These are phyloP conservation scores for Phytophthora niederhauseri DNA, from an alignment of 352 stramenopile genomes.

Conservation along the genomic window DNA sequence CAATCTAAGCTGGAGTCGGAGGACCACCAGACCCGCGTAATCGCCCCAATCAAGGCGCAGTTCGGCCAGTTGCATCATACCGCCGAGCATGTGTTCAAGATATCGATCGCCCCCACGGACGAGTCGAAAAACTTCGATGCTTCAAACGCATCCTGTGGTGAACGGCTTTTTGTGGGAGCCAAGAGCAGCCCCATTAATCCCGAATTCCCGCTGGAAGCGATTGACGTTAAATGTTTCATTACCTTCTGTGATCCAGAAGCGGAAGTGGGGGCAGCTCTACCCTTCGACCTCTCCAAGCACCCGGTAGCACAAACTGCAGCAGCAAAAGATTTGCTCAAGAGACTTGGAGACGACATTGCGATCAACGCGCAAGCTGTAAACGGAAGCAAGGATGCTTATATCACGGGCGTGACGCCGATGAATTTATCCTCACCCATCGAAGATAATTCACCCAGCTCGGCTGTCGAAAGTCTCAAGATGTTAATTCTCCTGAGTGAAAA, in stretches of 20 bases:
- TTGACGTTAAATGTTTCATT: slow-evolving; percentile 74
- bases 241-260: slow-evolving; percentile 76
- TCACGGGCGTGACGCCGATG: slow-evolving; percentile 62
- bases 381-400: slow-evolving; percentile 75
- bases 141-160: slow-evolving; percentile 85
- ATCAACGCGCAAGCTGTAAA: slow-evolving; percentile 80
- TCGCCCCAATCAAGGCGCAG: slow-evolving; percentile 66
- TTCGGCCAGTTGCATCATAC: slow-evolving; percentile 64
- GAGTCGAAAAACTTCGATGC: slow-evolving; percentile 50
- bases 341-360: slow-evolving; percentile 93
- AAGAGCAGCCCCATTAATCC: slow-evolving; percentile 56
- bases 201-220: slow-evolving; percentile 71
- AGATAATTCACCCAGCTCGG: slow-evolving; percentile 9
- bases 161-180: slow-evolving; percentile 42
- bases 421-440: slow-evolving; percentile 38
- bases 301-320: slow-evolving; percentile 92
- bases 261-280: slow-evolving; percentile 60
- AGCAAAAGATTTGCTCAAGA: slow-evolving; percentile 93
- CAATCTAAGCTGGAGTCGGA: slow-evolving; percentile 58
- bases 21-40: slow-evolving; percentile 56
- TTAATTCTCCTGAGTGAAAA: slow-evolving; percentile 59
- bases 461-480: slow-evolving; percentile 45
- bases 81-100: slow-evolving; percentile 38
- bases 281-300: slow-evolving; percentile 94
- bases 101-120: slow-evolving; percentile 23